Conservation (phyloP, 2,329 filamentous ascomycete species). For the Xylariaceae sp. region DNA sequence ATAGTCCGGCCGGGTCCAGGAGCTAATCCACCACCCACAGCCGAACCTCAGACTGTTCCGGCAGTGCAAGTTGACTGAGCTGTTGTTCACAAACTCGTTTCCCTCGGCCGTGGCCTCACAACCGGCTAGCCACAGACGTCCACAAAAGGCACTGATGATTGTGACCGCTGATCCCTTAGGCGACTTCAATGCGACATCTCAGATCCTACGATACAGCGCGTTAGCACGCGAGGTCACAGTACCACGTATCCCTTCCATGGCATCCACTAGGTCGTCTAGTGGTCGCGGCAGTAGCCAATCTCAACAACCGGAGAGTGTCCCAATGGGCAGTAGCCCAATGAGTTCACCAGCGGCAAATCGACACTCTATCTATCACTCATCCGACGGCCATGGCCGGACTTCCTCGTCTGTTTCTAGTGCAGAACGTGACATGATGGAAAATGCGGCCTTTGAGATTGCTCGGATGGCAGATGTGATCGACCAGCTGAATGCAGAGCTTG, state of each 20-base stretch:
- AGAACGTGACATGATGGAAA: constrained; percentile 72
- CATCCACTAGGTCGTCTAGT: constrained; percentile 59
- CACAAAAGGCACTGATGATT: constrained; percentile 91
- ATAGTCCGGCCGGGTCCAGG: neutral
- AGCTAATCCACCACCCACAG: constrained; percentile 38
- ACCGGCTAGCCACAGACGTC: constrained; percentile 47
- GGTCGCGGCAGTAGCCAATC: constrained; percentile 21
- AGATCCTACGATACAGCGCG: constrained; percentile 91
- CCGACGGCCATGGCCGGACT: constrained; percentile 29
- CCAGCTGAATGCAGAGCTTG: constrained; percentile 63
- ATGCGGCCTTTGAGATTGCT: constrained; percentile 74
- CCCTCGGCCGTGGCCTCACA: constrained; percentile 55
- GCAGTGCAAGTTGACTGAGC: constrained; percentile 80
- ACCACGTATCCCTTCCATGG: constrained; percentile 79
- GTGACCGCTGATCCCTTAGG: constrained; percentile 90
- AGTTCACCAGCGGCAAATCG: constrained; percentile 34
- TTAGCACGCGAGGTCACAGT: constrained; percentile 90
- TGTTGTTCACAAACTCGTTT: constrained; percentile 85
- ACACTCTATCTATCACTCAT: constrained; percentile 41
- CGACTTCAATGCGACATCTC: constrained; percentile 94
- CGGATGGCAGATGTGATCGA: constrained; percentile 76
- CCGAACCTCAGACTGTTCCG: constrained; percentile 72
- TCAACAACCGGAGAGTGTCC: constrained; percentile 22
- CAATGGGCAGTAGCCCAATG: constrained; percentile 27
- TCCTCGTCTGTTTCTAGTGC: constrained; percentile 40